phyloP scores from a whole-genome alignment of 495 filamentous ascomycete species.

The Neurospora tetraspora region DNA sequence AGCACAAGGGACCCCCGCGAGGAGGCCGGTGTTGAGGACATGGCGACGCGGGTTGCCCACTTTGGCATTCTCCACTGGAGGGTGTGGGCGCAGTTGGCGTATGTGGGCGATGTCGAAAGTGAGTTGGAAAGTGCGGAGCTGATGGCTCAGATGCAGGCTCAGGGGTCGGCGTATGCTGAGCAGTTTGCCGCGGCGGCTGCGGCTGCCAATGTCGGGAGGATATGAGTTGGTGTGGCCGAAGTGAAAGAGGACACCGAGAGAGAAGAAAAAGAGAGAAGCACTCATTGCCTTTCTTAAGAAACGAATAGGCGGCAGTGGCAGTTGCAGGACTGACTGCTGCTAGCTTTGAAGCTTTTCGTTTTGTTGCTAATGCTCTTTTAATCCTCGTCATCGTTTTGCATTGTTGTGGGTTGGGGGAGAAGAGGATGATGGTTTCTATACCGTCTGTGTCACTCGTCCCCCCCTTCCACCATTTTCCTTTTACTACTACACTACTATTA shows the following conservation, averaged over 20 bases:
- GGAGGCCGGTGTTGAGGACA: conserved; percentile 49
- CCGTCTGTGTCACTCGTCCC: not conserved
- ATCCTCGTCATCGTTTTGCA: not conserved
- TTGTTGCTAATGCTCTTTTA: conserved; percentile 1
- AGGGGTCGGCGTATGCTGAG: not conserved
- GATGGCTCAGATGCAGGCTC: not conserved
- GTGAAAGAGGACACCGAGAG: not conserved
- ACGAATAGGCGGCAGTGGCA: not conserved
- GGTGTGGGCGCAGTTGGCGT: conserved; percentile 69
- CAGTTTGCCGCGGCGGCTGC: not conserved
- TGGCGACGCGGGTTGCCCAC: conserved; percentile 66
- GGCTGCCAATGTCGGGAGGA: not conserved
- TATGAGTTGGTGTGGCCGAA: not conserved
- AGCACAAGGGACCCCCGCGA: conserved; percentile 30
- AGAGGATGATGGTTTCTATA: not conserved
- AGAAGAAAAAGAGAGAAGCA: not conserved
- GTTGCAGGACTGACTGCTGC: not conserved
- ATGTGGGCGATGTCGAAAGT: conserved; percentile 30
- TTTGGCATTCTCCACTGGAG: conserved; percentile 77
- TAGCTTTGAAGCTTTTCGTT: not conserved
- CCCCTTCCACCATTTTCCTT: not conserved
- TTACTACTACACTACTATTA: not conserved
- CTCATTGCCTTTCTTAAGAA: not conserved
- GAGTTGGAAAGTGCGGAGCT: conserved; percentile 1
- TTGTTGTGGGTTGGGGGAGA: not conserved